These are phyloP conservation scores for Thermoascus crustaceus DNA, from an alignment of 2,329 filamentous ascomycete genomes.

Conservation along the genomic window DNA sequence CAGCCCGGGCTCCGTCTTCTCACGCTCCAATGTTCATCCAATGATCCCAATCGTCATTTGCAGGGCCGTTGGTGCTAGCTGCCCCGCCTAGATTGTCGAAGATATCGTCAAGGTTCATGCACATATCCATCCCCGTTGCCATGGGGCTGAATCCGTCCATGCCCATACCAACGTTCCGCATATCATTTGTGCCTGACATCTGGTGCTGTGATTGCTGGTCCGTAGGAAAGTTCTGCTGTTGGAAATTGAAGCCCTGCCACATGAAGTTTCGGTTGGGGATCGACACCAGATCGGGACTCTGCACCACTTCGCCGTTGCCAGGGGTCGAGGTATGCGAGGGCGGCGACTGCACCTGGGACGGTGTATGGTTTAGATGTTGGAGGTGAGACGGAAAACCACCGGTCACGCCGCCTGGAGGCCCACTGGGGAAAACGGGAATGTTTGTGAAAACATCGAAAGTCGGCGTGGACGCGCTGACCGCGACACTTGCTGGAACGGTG, in stretches of 20 bases:
- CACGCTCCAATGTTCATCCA: constrained; percentile 27
- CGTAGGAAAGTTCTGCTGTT: constrained; percentile 13
- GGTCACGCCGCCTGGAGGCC: constrained; percentile 14
- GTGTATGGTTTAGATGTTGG: constrained; percentile 13
- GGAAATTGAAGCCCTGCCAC: constrained; percentile 34
- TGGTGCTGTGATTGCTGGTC: constrained; percentile 17
- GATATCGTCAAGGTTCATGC: constrained; percentile 33
- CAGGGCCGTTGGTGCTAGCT: no score
- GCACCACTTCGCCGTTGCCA: constrained; percentile 20
- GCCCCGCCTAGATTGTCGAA: constrained; percentile 31
- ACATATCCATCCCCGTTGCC: constrained; percentile 20
- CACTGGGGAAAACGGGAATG: constrained; percentile 18
- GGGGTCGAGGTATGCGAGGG: constrained; percentile 26
- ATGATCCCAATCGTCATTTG: constrained; percentile 16
- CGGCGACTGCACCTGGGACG: constrained; percentile 26
- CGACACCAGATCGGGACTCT: constrained; percentile 35
- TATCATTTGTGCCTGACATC: constrained; percentile 12
- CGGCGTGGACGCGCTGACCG: constrained; percentile 15
- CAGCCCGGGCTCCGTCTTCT: constrained; percentile 1
- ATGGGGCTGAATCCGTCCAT: constrained; percentile 17
- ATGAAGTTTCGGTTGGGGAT: constrained; percentile 35
- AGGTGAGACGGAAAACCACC: constrained; percentile 22
- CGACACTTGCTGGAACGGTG: constrained; percentile 11
- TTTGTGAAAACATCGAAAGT: constrained; percentile 21
- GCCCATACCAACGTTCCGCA: constrained; percentile 19